Evolutionary conservation across 176 grass and related monocot genomes (phyloP).

Genomic region (bread wheat (Triticum aestivum)): DNA sequence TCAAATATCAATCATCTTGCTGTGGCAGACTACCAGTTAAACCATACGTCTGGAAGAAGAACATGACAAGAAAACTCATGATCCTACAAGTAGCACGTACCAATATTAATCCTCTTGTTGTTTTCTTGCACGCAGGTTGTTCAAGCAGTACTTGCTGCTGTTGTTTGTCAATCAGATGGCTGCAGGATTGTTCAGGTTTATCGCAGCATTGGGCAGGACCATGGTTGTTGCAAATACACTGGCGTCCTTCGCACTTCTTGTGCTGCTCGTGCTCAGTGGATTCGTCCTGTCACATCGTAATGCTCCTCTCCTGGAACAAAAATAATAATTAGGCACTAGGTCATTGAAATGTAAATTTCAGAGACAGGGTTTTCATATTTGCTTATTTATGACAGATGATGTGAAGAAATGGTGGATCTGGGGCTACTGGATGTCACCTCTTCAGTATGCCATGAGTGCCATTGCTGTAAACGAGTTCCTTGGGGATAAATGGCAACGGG

Average conservation of each 20-base stretch:
- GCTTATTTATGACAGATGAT: conserved; percentile 47
- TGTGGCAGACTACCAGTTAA: not conserved
- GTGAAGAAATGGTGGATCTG: conserved; percentile 75
- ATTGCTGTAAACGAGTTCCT: conserved; percentile 59
- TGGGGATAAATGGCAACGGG: conserved; percentile 50
- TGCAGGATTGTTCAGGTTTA: conserved; percentile 55
- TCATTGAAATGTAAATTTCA: not conserved
- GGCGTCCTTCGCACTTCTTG: conserved; percentile 51
- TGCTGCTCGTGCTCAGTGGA: conserved; percentile 59
- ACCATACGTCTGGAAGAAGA: not conserved
- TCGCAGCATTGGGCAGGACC: conserved; percentile 49
- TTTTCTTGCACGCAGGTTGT: conserved; percentile 29
- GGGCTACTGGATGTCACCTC: conserved; percentile 71
- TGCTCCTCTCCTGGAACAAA: not conserved
- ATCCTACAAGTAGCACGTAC: not conserved
- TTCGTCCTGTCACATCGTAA: conserved; percentile 62
- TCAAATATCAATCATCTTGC: not conserved
- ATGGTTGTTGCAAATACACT: conserved; percentile 69
- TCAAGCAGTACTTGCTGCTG: conserved; percentile 66
- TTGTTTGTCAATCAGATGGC: conserved; percentile 61
- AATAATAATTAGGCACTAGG: not conserved
- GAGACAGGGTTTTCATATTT: not conserved
- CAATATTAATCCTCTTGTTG: not conserved
- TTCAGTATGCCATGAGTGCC: conserved; percentile 60
- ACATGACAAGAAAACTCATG: not conserved